Percentiles rank a stretch among this genome's conserved stretches.
phyloP scores from a whole-genome alignment of 2,329 filamentous ascomycete species.

The Ophiosphaerella herpotricha region DNA sequence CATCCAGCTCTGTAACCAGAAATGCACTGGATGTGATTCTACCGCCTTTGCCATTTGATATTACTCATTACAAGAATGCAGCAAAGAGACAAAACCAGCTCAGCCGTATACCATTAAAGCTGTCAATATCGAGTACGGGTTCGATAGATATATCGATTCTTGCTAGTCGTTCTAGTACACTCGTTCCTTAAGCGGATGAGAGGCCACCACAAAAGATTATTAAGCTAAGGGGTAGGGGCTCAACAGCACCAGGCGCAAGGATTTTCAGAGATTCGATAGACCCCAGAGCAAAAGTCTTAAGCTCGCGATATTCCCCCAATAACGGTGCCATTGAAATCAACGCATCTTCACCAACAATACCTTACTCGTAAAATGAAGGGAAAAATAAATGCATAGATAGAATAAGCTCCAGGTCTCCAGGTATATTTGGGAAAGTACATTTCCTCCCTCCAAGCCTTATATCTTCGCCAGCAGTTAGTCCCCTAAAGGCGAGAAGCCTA shows the following conservation, averaged over 20 bases:
- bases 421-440: conserved; percentile 9
- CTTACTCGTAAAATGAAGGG: not conserved
- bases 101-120: conserved; percentile 40
- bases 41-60: conserved; percentile 48
- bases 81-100: conserved; percentile 27
- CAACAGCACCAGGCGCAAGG: conserved; percentile 37
- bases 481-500: conserved; percentile 29
- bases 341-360: not conserved
- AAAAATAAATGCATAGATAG: conserved; percentile 7
- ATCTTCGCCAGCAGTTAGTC: conserved; percentile 34
- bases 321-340: conserved; percentile 2
- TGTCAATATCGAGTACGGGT: conserved; percentile 47
- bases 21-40: conserved; percentile 48
- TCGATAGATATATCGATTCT: conserved; percentile 50
- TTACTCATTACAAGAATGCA: conserved; percentile 32
- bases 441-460: conserved; percentile 2
- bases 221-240: conserved; percentile 43
- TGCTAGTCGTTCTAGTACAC: conserved; percentile 43
- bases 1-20: conserved; percentile 36
- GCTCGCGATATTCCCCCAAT: conserved; percentile 14
- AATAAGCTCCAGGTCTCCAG: conserved; percentile 24
- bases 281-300: conserved; percentile 21
- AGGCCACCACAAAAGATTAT: conserved; percentile 41
- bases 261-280: conserved; percentile 30
- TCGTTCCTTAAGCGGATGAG: conserved; percentile 29